These are phyloP conservation scores for Diaporthe amygdali DNA, from an alignment of 2,329 filamentous ascomycete genomes.

Conservation along the genomic window DNA sequence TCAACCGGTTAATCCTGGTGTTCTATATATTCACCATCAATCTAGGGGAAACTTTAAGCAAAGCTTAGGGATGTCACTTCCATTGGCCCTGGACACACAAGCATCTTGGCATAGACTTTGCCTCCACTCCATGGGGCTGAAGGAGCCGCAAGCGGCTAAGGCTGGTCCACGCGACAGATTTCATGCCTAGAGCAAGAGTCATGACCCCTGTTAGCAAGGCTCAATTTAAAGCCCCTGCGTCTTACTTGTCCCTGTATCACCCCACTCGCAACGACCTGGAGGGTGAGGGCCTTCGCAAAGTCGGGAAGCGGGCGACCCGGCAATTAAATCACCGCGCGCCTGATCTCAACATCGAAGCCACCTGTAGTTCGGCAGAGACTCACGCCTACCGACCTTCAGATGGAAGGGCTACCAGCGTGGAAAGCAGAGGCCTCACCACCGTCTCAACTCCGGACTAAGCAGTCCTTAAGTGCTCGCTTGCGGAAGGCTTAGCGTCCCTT, in stretches of 20 bases:
- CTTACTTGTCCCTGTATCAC: background rate
- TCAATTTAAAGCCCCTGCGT: constrained; percentile 16
- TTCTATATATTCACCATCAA: constrained; percentile 2
- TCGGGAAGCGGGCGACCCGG: background rate
- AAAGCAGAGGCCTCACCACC: background rate
- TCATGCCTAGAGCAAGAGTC: constrained; percentile 11
- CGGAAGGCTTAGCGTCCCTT: background rate
- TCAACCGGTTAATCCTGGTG: background rate
- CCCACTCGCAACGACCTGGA: background rate
- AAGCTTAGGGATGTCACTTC: background rate
- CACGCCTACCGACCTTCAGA: background rate
- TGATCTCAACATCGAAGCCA: constrained; percentile 6
- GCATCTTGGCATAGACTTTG: background rate
- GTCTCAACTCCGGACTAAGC: background rate
- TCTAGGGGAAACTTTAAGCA: constrained; percentile 4
- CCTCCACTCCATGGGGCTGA: background rate
- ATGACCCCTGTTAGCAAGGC: constrained; percentile 13
- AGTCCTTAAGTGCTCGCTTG: background rate
- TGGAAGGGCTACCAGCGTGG: background rate
- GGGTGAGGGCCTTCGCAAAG: background rate
- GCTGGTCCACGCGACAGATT: constrained; percentile 6
- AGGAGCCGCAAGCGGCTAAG: constrained; percentile 12
- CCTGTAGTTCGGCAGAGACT: background rate
- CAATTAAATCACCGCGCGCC: background rate
- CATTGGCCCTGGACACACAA: background rate